Evolutionary conservation across 23 red algal genomes (phyloP).

Genomic region (Pyropia haitanensis): DNA sequence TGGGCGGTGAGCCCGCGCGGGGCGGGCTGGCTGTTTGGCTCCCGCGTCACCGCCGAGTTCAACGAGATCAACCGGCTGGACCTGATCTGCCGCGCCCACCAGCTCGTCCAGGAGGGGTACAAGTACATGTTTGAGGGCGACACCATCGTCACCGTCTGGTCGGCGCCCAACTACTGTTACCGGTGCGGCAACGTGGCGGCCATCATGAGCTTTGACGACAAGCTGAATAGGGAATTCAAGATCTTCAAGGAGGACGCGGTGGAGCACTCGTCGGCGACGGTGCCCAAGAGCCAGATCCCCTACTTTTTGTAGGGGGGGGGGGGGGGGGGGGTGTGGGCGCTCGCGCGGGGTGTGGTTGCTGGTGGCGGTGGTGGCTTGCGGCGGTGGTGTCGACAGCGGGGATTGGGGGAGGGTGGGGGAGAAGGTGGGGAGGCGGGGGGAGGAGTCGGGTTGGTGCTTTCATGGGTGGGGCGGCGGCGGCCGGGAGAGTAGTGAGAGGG

Average conservation of each 20-base stretch:
- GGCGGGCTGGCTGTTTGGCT: conserved; percentile 98
- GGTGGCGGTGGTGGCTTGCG: too few species aligned
- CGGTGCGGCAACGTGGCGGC: conserved; percentile 99
- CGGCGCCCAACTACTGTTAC: conserved; percentile 99
- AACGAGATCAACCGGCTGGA: conserved; percentile 96
- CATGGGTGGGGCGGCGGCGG: too few species aligned
- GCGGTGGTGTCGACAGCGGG: too few species aligned
- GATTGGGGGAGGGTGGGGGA: too few species aligned
- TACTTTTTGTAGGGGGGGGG: conserved; percentile 72
- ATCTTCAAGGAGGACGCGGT: conserved; percentile 94
- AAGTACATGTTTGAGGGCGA: conserved; percentile 92
- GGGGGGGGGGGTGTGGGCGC: too few species aligned
- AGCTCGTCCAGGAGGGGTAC: conserved; percentile 98
- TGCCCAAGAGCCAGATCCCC: conserved; percentile 57
- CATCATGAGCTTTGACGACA: conserved; percentile 90
- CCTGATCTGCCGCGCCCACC: conserved; percentile 96
- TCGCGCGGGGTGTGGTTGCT: too few species aligned
- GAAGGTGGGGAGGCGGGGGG: too few species aligned
- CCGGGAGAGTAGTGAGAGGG: too few species aligned
- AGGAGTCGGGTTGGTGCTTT: too few species aligned
- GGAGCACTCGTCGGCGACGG: conserved; percentile 67
- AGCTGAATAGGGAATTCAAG: conserved; percentile 89
- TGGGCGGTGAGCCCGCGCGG: conserved; percentile 97
- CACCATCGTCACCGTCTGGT: conserved; percentile 97
- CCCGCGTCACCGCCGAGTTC: conserved; percentile 87